A percentile compares a stretch with the other conserved stretches of the same genome.
Evolutionary conservation across 345 rosid species (phyloP).

Genomic region (Acer negundo): DNA sequence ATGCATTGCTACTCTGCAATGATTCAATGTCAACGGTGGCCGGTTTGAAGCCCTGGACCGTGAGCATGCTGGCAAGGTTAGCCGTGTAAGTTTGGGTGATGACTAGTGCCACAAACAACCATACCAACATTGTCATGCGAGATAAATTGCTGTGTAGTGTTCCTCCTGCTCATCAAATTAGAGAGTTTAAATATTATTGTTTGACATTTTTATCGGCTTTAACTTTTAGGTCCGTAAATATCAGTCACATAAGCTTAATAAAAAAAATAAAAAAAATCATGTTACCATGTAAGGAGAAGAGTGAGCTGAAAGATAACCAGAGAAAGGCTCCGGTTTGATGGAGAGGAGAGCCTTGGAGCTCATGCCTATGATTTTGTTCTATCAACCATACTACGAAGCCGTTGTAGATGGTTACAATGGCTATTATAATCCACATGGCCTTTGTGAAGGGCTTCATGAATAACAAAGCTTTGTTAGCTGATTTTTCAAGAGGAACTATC

Average conservation of each 20-base stretch:
- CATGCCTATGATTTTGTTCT: slow-evolving; percentile 18
- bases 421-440: slow-evolving; percentile 25
- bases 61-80: slow-evolving; percentile 26
- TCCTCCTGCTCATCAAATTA: slow-evolving; percentile 9
- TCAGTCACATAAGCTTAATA: neutral
- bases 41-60: slow-evolving; percentile 19
- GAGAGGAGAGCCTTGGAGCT: neutral
- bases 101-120: slow-evolving; percentile 29
- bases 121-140: slow-evolving; percentile 25
- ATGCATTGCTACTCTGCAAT: slow-evolving; percentile 14
- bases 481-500: slow-evolving; percentile 18
- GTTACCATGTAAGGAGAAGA: slow-evolving; percentile 28
- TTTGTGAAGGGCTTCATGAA: slow-evolving; percentile 28
- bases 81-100: slow-evolving; percentile 32
- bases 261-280: neutral
- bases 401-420: slow-evolving; percentile 20
- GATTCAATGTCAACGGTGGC: slow-evolving; percentile 3
- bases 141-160: slow-evolving; percentile 33
- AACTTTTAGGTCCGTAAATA: too few species aligned
- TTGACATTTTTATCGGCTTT: too few species aligned
- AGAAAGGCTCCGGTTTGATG: slow-evolving; percentile 24
- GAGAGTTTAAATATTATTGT: too few species aligned
- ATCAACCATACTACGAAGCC: slow-evolving; percentile 33
- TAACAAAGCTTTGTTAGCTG: slow-evolving; percentile 19
- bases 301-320: slow-evolving; percentile 30